These are phyloP conservation scores for Firmiana major DNA, from an alignment of 345 rosid genomes.

Conservation along the genomic window DNA sequence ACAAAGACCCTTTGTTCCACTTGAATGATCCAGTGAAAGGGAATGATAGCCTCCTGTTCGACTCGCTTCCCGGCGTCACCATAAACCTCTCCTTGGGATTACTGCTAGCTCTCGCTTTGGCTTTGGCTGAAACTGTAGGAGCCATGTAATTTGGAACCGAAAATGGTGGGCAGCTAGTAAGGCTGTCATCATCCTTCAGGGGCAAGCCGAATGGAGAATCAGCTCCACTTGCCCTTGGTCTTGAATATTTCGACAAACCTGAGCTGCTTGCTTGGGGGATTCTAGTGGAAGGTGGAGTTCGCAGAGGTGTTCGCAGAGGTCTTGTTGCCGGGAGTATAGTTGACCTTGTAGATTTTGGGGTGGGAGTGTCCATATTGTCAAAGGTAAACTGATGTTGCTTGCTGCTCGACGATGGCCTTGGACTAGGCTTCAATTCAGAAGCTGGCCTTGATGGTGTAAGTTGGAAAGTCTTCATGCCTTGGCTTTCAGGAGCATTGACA, in stretches of 20 bases:
- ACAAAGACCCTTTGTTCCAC: slow-evolving; percentile 73
- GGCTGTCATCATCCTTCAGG: slow-evolving; percentile 85
- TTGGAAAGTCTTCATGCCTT: slow-evolving; percentile 35
- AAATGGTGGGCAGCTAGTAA: slow-evolving; percentile 87
- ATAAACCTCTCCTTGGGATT: slow-evolving; percentile 71
- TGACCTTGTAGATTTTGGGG: slow-evolving; percentile 73
- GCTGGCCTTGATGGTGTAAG: slow-evolving; percentile 48
- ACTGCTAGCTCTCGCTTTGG: slow-evolving; percentile 71
- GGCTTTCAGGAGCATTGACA: slow-evolving; percentile 39
- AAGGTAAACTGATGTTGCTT: slow-evolving; percentile 38
- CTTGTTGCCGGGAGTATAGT: slow-evolving; percentile 42
- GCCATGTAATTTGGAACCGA: slow-evolving; percentile 86
- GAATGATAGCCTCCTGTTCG: slow-evolving; percentile 65
- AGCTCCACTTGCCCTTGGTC: slow-evolving; percentile 49
- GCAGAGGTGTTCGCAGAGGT: slow-evolving; percentile 41
- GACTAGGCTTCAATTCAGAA: slow-evolving; percentile 53
- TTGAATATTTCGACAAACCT: slow-evolving; percentile 54
- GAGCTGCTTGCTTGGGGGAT: slow-evolving; percentile 36
- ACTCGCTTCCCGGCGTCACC: slow-evolving; percentile 58
- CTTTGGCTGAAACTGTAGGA: slow-evolving; percentile 80
- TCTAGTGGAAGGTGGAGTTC: slow-evolving; percentile 47
- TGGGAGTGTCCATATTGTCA: slow-evolving; percentile 55
- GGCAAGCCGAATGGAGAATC: slow-evolving; percentile 55
- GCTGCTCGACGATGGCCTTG: slow-evolving; percentile 46
- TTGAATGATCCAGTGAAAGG: slow-evolving; percentile 70